Base-by-base conservation (phyloP, 257 asterid genomes). In the Solanum sejunctum region DNA sequence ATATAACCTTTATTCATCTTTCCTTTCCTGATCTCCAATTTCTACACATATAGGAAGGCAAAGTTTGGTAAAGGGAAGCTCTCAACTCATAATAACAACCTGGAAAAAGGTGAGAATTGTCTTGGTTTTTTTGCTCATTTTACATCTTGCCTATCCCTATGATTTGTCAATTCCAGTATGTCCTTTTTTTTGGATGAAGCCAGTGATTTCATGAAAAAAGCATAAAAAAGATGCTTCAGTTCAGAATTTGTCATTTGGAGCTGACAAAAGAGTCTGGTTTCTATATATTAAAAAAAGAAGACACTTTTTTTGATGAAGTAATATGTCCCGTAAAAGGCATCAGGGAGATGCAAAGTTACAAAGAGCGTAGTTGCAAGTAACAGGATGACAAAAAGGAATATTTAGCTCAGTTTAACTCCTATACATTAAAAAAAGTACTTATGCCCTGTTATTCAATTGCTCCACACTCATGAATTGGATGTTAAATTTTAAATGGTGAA, bases 101-200 rank as follows among this genome's bases (percentile, higher is more conserved):
- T 81, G 61, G 91, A 85, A 89, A 91, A 88, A 94, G 97, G 98
- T 95, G 82, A 64, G 88, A 81, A 32, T 41, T 78, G 86, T 82
- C 51, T 63, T 49, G 32, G 4, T 28, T 47, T 51, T 51, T 84
- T 72, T 70, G 43, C 23, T 41, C 80, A 28, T 52, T 58, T 71
- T 58, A 52, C 55, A 51, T 60, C 84, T 57, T 32, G 66, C 71
- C 80, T 23, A 16, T 39, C 67, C 75, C 45, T 43, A 70, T 80
- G 83, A 57, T 85, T 81, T 23, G 12, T 67, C 20, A 79, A 23
- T 5, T 54, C 20, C 54, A 45, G n/a, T 56, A 13, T 83, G 54
- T 28, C 39, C 51, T 52, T 13, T 66, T 66, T 51, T 63, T 63
- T 63, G 10, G 43, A 64, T 66, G 73, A 32, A 66, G 45, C 21